A percentile compares a stretch with the other conserved stretches of the same genome.
Conservation (phyloP, 1,284 basidiomycete species). For the Tetrapyrgos nigripes region DNA sequence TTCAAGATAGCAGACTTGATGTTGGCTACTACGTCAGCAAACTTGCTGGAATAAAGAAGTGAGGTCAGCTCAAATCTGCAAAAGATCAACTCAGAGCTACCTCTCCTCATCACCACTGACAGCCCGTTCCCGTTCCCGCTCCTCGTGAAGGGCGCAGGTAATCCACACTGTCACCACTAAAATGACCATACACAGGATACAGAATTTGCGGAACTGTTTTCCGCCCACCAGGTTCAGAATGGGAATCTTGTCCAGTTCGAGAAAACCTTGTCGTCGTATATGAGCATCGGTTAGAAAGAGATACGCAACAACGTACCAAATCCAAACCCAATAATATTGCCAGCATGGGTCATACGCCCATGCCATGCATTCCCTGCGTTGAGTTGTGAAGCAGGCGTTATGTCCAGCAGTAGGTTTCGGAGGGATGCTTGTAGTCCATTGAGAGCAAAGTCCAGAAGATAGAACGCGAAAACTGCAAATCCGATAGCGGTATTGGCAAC, state of each 20-base stretch:
- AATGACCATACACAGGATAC: conserved; percentile 83
- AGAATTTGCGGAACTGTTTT: conserved; percentile 95
- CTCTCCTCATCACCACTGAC: conserved; percentile 50
- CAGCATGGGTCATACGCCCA: conserved; percentile 93
- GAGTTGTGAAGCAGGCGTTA: conserved; percentile 87
- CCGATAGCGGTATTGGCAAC: conserved; percentile 76
- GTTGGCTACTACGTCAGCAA: conserved; percentile 73
- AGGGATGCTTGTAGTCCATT: conserved; percentile 95
- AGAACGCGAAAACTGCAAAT: conserved; percentile 92
- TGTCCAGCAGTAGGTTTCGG: conserved; percentile 90
- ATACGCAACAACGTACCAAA: conserved; percentile 62
- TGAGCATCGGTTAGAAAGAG: conserved; percentile 5
- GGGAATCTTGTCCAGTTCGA: conserved; percentile 81
- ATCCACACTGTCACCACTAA: conserved; percentile 85
- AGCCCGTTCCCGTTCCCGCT: conserved; percentile 63
- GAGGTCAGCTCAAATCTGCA: neutral
- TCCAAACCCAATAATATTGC: conserved; percentile 91
- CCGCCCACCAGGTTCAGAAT: conserved; percentile 87
- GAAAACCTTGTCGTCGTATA: conserved; percentile 64
- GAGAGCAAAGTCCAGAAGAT: conserved; percentile 92
- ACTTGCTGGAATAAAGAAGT: conserved; percentile 42
- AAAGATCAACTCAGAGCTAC: conserved; percentile 32
- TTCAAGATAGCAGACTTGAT: conserved; percentile 77
- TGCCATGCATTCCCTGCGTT: conserved; percentile 98
- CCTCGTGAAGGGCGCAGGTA: conserved; percentile 85